These are phyloP conservation scores for Biscogniauxia sp. DNA, from an alignment of 2,329 filamentous ascomycete species.

Conservation along the genomic window DNA sequence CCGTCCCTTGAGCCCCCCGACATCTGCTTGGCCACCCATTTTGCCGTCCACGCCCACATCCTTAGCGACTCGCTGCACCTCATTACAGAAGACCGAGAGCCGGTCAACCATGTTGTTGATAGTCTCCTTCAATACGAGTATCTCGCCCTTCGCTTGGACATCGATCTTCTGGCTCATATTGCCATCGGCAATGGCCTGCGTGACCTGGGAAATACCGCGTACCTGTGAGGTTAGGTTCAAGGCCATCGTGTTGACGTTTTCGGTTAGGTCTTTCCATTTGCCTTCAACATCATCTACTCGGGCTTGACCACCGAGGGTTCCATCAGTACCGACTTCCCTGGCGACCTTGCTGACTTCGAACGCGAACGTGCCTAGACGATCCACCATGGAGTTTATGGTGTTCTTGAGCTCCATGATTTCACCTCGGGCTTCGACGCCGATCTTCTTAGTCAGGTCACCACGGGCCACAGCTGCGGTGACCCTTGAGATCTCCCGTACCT, in stretches of 20 bases:
- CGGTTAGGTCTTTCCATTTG: slow-evolving; percentile 96
- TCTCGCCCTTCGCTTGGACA: slow-evolving; percentile 92
- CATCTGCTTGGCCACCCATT: slow-evolving; percentile 96
- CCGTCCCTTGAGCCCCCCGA: slow-evolving; percentile 85
- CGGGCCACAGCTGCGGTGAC: slow-evolving; percentile 94
- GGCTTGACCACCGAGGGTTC: slow-evolving; percentile 89
- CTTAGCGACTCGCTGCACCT: slow-evolving; percentile 91
- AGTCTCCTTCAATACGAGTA: slow-evolving; percentile 88
- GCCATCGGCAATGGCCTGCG: slow-evolving; percentile 90
- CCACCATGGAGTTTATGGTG: slow-evolving; percentile 99
- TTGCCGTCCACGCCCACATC: slow-evolving; percentile 97
- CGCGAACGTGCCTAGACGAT: slow-evolving; percentile 91
- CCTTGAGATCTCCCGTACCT: slow-evolving; percentile 95
- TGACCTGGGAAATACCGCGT: slow-evolving; percentile 88
- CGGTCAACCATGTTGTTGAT: slow-evolving; percentile 99
- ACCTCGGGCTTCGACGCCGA: slow-evolving; percentile 87
- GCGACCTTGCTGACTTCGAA: slow-evolving; percentile 96
- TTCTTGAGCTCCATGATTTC: slow-evolving; percentile 95
- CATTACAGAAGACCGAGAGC: slow-evolving; percentile 91
- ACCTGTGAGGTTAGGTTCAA: slow-evolving; percentile 72
- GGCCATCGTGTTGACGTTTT: slow-evolving; percentile 80
- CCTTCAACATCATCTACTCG: slow-evolving; percentile 93
- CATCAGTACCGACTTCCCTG: slow-evolving; percentile 93
- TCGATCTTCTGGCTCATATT: slow-evolving; percentile 96
- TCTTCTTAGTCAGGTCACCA: slow-evolving; percentile 93